Conservation (phyloP, 306 rosid species). For the Comarum palustre region DNA sequence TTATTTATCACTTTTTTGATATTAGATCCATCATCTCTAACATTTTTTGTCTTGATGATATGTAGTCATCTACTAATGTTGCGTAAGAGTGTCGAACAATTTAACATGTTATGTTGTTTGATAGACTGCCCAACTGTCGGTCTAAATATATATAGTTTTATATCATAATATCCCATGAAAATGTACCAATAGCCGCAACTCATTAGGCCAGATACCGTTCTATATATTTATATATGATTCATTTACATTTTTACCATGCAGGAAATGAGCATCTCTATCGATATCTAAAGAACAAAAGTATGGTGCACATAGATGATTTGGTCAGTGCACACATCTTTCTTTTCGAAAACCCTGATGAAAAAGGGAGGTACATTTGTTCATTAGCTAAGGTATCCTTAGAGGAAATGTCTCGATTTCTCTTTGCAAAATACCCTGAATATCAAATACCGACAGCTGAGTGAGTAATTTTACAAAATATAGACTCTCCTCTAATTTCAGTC, state of each 20-base stretch:
- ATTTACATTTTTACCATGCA: neutral
- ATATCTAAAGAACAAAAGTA: slow-evolving; percentile 12
- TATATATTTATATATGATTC: neutral
- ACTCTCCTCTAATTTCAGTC: neutral
- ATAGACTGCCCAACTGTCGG: too few relatives aligned
- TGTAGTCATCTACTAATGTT: too few relatives aligned
- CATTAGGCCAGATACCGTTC: neutral
- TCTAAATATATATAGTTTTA: too few relatives aligned
- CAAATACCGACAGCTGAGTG: slow-evolving; percentile 51
- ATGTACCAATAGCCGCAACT: neutral
- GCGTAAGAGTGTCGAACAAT: too few relatives aligned
- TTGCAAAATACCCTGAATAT: slow-evolving; percentile 43
- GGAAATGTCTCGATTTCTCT: slow-evolving; percentile 29
- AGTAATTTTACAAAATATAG: slow-evolving; percentile 24
- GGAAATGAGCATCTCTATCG: slow-evolving; percentile 39
- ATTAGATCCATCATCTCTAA: too few relatives aligned
- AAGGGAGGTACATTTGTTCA: slow-evolving; percentile 63
- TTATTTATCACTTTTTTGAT: too few relatives aligned
- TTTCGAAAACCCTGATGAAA: slow-evolving; percentile 47
- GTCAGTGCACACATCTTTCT: slow-evolving; percentile 56
- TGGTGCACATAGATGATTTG: slow-evolving; percentile 63
- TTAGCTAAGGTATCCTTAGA: slow-evolving; percentile 29
- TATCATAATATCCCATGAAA: neutral
- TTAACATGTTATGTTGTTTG: too few relatives aligned
- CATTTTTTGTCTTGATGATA: too few relatives aligned